Evolutionary conservation across 768 basidiomycete species (phyloP), one percentile per base, ranked within the genome.

Genomic region (Termitomyces bulborhizus): DNA sequence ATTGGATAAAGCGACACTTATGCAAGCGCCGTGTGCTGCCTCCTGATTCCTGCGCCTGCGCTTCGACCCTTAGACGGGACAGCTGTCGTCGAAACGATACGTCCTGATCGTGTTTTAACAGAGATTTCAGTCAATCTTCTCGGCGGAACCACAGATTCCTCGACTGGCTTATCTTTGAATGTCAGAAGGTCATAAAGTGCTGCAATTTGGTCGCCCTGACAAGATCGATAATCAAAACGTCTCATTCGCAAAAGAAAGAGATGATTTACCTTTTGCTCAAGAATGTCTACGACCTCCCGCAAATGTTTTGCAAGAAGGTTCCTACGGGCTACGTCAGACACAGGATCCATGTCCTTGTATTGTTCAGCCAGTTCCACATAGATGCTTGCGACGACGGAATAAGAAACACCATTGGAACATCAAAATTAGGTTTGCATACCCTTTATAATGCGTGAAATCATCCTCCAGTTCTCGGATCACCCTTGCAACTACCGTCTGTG

Each of bases 391-490:
- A 44, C 51, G 40, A 16, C 34, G 42, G 54, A 53, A 54, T 57
- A 34, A 51, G 32, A 24, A 46, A 18, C 48, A 53, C 41, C 41
- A n/a, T 24, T 44, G 56, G 24, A 49, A 45, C 18, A 51, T 27
- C 39, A 37, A 44, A 53, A n/a, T 41, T 37, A 45, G 46, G 55
- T 36, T 32, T 24, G 73, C 84, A 29, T 60, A 98, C 97, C 88
- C 85, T 71, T 93, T 97, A 69, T 95, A 96, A 71, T 93, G 92
- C 36, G 82, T 83, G 65, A 98, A 98, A 66, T 99, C 96, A 57
- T 93, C 93, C 66, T 98, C 96, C 7, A 99, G 75, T 69, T 96
- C 93, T 57, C 87, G 68, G 31, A 98, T 73, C 11, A 97, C 92
- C 3, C 89, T 76, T 29, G 84, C 79, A 3, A 97, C 79, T 12